Percentiles rank a stretch among this genome's conserved stretches.
These are phyloP conservation scores for Colletotrichum chlorophyti DNA, from an alignment of 2,329 filamentous ascomycete genomes.

Conservation along the genomic window DNA sequence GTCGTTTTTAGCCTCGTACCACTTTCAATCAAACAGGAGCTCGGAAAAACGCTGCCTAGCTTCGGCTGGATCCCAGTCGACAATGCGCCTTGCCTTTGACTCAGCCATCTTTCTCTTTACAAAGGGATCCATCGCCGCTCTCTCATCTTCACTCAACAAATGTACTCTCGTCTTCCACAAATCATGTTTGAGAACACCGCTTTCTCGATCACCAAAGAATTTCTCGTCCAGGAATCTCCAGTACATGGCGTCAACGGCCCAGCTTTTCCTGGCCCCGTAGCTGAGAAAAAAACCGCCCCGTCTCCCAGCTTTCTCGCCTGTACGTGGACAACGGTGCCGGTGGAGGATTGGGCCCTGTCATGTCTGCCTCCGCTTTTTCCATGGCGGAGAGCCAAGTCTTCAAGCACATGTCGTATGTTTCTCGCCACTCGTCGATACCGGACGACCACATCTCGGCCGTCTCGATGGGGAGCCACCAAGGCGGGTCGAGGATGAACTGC, in stretches of 20 bases:
- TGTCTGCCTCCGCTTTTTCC: conserved; percentile 36
- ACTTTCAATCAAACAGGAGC: too few species aligned
- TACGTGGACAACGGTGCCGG: conserved; percentile 36
- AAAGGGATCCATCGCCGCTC: conserved; percentile 33
- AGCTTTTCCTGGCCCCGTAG: conserved; percentile 44
- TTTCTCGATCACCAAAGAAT: conserved; percentile 39
- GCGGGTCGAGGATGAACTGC: conserved; percentile 40
- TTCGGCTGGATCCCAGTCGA: too few species aligned
- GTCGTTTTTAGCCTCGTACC: too few species aligned
- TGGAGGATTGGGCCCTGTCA: neutral
- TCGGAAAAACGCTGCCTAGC: too few species aligned
- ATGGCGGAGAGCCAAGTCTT: conserved; percentile 41
- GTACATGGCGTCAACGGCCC: conserved; percentile 44
- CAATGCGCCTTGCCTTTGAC: conserved; percentile 10
- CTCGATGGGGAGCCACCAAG: conserved; percentile 47
- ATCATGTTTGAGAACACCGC: conserved; percentile 7
- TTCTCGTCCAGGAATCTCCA: conserved; percentile 44
- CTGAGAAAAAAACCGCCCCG: conserved; percentile 39
- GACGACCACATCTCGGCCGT: conserved; percentile 39
- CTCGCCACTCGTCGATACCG: conserved; percentile 39
- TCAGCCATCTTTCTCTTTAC: conserved; percentile 34
- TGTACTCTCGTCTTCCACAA: conserved; percentile 30
- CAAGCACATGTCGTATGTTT: conserved; percentile 39
- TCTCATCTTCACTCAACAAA: conserved; percentile 32
- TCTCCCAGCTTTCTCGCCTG: conserved; percentile 46